Evolutionary conservation across 768 basidiomycete genomes (phyloP), one percentile per base, ranked within the genome.

Genomic region (Naganishia vishniacii): DNA sequence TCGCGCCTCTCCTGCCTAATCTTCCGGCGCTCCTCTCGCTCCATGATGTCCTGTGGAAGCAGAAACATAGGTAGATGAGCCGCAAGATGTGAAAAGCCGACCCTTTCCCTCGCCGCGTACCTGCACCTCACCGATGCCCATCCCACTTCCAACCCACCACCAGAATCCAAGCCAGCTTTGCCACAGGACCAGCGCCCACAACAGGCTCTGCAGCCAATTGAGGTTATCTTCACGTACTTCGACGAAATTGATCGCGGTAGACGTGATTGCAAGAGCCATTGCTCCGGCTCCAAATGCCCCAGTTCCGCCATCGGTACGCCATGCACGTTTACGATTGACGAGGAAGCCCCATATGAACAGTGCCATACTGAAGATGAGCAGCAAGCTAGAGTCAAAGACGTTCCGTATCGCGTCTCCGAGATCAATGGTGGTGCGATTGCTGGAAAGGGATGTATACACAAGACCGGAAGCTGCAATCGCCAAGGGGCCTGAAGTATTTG

Each of bases 291-390:
- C 95, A 71, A 99, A 99, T 0, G 86, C 88, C 0, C 92, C 92
- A 0, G 95, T 98, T 9, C 94, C 93, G 15, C 95, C 95, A 70
- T 98, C 94, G 0, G 88, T 89, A 37, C 94, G 84, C 95, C 95
- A 99, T 2, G 95, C 95, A 59, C 89, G 84, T 48, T 84, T 82
- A 25, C 91, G 84, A 73, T 98, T 97, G 68, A 98, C 83, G 63
- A 89, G 79, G 66, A 89, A 81, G 34, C 95, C 95, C 95, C 95
- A 99, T 65, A 95, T 84, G 74, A 91, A 81, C 65, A 99, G 86
- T 3, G 89, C 85, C 34, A 83, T 78, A 13, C 92, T 92, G 80
- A 97, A 99, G 62, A 99, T 85, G 61, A 99, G 83, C 42, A 93
- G 89, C n/a, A 98, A 84, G 0, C 93, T 88, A 1, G 91, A 91